A percentile compares a stretch with the other conserved stretches of the same genome.
Evolutionary conservation across 345 rosid genomes (phyloP).

Genomic region (Toxicodendron radicans): DNA sequence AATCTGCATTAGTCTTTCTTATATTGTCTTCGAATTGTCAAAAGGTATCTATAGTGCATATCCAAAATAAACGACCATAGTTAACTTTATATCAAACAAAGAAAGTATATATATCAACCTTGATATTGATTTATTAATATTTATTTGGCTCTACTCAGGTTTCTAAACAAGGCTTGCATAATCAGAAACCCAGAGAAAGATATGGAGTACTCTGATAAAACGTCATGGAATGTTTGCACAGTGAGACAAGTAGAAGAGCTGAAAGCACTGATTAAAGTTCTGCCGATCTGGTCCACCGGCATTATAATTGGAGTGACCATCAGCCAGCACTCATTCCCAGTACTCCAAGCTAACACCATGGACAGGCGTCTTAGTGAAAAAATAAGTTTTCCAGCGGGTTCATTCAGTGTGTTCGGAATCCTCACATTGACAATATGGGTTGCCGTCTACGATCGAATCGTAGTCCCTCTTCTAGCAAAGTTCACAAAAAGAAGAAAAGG

Average conservation of each 20-base stretch:
- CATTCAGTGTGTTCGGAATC: slow-evolving; percentile 36
- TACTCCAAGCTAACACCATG: slow-evolving; percentile 46
- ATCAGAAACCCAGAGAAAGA: slow-evolving; percentile 37
- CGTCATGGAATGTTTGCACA: slow-evolving; percentile 49
- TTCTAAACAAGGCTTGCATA: slow-evolving; percentile 54
- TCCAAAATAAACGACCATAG: not conserved
- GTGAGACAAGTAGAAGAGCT: slow-evolving; percentile 57
- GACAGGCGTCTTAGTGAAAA: slow-evolving; percentile 33
- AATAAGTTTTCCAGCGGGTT: slow-evolving; percentile 39
- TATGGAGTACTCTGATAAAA: slow-evolving; percentile 32
- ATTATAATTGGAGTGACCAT: slow-evolving; percentile 42
- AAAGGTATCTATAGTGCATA: not conserved
- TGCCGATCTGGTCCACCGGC: slow-evolving; percentile 56
- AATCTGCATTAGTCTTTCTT: not conserved
- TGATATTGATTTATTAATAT: not conserved
- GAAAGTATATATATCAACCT: too few relatives aligned
- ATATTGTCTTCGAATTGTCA: too few relatives aligned
- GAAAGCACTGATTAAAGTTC: slow-evolving; percentile 48
- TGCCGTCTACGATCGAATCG: slow-evolving; percentile 37
- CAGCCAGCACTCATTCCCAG: slow-evolving; percentile 47
- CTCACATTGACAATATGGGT: slow-evolving; percentile 48
- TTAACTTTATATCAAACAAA: too few relatives aligned
- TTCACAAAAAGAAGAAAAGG: slow-evolving; percentile 34
- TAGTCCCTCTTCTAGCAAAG: slow-evolving; percentile 37
- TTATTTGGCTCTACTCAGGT: slow-evolving; percentile 22